phyloP scores from a whole-genome alignment of 768 basidiomycete species.

The Mycena leptocephala region DNA sequence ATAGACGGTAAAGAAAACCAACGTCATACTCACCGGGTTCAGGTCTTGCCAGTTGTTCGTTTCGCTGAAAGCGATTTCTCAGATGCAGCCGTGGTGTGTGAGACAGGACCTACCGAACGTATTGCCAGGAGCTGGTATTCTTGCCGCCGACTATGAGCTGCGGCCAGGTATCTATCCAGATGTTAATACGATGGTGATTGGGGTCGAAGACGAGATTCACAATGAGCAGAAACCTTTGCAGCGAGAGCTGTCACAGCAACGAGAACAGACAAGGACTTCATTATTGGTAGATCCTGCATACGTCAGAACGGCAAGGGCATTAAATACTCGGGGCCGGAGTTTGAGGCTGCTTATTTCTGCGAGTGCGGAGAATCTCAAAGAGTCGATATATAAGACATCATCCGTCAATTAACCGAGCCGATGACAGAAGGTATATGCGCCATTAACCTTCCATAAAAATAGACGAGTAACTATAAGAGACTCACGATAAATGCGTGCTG shows the following conservation, averaged over 20 bases:
- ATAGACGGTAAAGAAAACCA: not conserved
- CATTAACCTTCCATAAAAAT: not conserved
- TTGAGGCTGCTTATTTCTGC: too few species aligned
- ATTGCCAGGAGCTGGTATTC: constrained; percentile 40
- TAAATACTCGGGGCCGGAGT: not conserved
- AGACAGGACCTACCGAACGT: constrained; percentile 35
- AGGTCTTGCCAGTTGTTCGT: constrained; percentile 35
- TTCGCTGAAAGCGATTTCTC: not conserved
- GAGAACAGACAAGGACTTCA: constrained; percentile 28
- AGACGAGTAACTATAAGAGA: not conserved
- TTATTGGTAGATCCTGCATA: not conserved
- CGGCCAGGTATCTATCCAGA: constrained; percentile 43
- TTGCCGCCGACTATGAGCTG: constrained; percentile 42
- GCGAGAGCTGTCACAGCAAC: constrained; percentile 17
- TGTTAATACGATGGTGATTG: not conserved
- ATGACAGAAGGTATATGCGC: not conserved
- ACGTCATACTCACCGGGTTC: constrained; percentile 9
- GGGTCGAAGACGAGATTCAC: not conserved
- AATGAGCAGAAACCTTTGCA: constrained; percentile 27
- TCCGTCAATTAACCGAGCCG: not conserved
- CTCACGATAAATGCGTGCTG: not conserved
- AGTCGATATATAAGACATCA: not conserved
- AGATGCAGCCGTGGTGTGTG: not conserved
- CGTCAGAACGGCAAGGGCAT: not conserved
- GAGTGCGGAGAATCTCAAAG: not conserved